A percentile compares a stretch with the other conserved stretches of the same genome.
phyloP scores from a whole-genome alignment of 176 grass and related monocot species.

The Olyra latifolia region DNA sequence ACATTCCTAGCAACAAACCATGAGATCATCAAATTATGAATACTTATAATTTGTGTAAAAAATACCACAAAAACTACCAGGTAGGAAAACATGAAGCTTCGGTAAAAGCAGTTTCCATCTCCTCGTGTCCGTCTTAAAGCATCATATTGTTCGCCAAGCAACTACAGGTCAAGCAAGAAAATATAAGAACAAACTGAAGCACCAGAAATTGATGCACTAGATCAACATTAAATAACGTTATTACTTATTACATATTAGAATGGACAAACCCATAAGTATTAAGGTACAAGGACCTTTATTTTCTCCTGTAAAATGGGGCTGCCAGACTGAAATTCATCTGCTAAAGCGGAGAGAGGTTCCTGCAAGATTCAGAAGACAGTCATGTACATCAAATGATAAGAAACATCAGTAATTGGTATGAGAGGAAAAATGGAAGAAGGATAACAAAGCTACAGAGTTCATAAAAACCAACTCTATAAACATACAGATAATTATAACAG shows the following conservation, averaged over 20 bases:
- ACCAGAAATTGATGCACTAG: background rate
- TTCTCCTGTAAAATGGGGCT: conserved; percentile 91
- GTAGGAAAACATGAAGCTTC: conserved; percentile 99
- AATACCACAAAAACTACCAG: conserved; percentile 48
- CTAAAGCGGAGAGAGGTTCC: conserved; percentile 93
- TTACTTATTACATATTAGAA: conserved; percentile 26
- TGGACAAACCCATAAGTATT: conserved; percentile 8
- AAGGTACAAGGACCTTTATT: conserved; percentile 62
- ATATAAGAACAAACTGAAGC: conserved; percentile 41
- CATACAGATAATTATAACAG: conserved; percentile 4
- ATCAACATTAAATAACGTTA: conserved; percentile 3
- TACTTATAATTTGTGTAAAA: background rate
- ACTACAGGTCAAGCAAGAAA: conserved; percentile 52
- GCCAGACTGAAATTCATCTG: conserved; percentile 78
- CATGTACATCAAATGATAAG: background rate
- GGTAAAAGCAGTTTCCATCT: conserved; percentile 99
- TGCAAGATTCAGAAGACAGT: conserved; percentile 45
- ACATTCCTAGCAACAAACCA: conserved; percentile 66
- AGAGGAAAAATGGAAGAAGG: background rate
- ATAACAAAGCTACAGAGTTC: background rate
- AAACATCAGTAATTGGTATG: background rate
- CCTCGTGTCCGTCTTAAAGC: conserved; percentile 93
- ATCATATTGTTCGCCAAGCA: conserved; percentile 86
- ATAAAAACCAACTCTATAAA: background rate
- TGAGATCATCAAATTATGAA: conserved; percentile 18